Percentiles rank a stretch among this genome's conserved stretches.
These are phyloP conservation scores for Eutrema yunnanense DNA, from an alignment of 345 rosid species.

Conservation along the genomic window DNA sequence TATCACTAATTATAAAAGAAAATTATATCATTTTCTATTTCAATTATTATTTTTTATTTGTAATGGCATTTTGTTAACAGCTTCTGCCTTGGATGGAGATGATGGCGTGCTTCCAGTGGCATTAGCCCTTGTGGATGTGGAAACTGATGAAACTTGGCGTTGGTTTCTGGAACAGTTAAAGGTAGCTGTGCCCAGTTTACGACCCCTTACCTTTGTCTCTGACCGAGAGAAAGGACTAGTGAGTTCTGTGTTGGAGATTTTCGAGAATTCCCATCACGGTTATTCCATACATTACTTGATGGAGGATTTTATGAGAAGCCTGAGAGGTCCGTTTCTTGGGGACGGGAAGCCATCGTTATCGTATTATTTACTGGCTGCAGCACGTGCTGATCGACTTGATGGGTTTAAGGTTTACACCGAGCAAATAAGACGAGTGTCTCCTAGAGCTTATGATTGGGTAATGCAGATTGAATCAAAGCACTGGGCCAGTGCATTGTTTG, in stretches of 20 bases:
- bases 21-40: too few relatives aligned
- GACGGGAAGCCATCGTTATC: conserved; percentile 74
- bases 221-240: conserved; percentile 66
- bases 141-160: conserved; percentile 67
- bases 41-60: too few relatives aligned
- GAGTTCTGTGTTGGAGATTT: conserved; percentile 54
- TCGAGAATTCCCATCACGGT: conserved; percentile 62
- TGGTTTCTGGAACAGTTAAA: conserved; percentile 79
- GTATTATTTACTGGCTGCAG: conserved; percentile 61
- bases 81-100: conserved; percentile 82
- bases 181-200: conserved; percentile 45
- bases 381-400: conserved; percentile 58
- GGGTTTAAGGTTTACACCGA: conserved; percentile 47
- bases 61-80: conserved; percentile 65
- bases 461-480: conserved; percentile 60
- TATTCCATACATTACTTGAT: conserved; percentile 68
- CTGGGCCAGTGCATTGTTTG: conserved; percentile 65
- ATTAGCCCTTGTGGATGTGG: conserved; percentile 68
- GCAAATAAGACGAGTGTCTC: conserved; percentile 60
- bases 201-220: conserved; percentile 65
- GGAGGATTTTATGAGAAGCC: conserved; percentile 62
- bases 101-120: conserved; percentile 74
- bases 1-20: too few relatives aligned
- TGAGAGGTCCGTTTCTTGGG: conserved; percentile 77
- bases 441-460: conserved; percentile 77